Conservation (phyloP, 805 yeast species). For the Candida ipomoeae region DNA sequence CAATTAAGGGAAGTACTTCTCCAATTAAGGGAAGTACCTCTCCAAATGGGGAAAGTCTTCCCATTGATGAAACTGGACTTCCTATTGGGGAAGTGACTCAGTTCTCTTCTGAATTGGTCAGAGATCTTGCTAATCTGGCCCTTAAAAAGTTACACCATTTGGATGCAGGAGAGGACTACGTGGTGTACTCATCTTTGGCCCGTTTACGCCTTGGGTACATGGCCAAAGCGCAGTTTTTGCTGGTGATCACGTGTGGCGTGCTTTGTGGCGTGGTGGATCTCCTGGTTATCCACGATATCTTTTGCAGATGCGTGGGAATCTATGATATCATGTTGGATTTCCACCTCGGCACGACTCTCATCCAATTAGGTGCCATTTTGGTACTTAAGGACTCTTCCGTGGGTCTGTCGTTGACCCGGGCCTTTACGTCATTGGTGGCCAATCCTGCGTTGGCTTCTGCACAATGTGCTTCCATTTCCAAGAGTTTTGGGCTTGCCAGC, state of each 20-base stretch:
- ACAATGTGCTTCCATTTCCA: constrained; percentile 51
- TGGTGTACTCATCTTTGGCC: constrained; percentile 47
- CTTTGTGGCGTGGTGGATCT: constrained; percentile 42
- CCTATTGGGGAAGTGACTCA: too few species aligned
- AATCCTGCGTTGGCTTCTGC: constrained; percentile 46
- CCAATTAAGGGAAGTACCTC: too few species aligned
- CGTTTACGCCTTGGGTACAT: constrained; percentile 48
- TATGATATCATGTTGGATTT: constrained; percentile 52
- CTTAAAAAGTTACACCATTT: constrained; percentile 41
- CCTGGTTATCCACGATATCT: constrained; percentile 40
- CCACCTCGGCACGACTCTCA: constrained; percentile 46
- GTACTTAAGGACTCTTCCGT: constrained; percentile 38
- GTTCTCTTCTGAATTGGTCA: constrained; percentile 20
- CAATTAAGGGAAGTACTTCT: too few species aligned
- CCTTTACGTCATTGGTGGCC: constrained; percentile 52
- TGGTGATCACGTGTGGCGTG: constrained; percentile 58
- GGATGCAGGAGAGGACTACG: constrained; percentile 55
- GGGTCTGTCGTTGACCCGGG: constrained; percentile 38
- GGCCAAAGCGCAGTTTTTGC: constrained; percentile 54
- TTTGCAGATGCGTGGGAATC: constrained; percentile 50
- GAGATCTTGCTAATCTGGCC: constrained; percentile 30
- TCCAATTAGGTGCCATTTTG: constrained; percentile 55
- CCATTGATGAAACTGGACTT: too few species aligned
- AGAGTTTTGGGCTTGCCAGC: constrained; percentile 61
- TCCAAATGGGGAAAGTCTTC: too few species aligned